A percentile compares a stretch with the other conserved stretches of the same genome.
These are phyloP conservation scores for Lineolata rhizophorae DNA, from an alignment of 495 filamentous ascomycete genomes.

Conservation along the genomic window DNA sequence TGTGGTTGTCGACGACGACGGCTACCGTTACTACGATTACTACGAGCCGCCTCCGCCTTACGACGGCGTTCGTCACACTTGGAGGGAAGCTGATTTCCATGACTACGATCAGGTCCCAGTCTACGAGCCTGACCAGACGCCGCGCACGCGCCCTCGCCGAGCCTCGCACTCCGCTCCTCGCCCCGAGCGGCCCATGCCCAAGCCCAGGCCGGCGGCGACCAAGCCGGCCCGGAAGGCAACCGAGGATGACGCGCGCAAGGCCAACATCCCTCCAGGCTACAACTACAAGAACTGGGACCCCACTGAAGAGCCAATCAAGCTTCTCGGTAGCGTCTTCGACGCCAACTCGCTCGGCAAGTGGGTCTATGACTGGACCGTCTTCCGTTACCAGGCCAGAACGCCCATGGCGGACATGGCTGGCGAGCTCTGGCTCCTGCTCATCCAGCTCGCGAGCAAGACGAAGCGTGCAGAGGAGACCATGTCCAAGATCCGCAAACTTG, in stretches of 20 bases:
- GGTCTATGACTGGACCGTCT: slow-evolving; percentile 99
- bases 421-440: slow-evolving; percentile 85
- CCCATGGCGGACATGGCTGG: slow-evolving; percentile 86
- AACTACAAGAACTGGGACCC: slow-evolving; percentile 98
- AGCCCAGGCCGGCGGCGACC: slow-evolving; percentile 10
- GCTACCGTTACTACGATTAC: slow-evolving; percentile 11
- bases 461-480: slow-evolving; percentile 76
- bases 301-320: slow-evolving; percentile 73
- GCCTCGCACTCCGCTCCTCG: slow-evolving; percentile 16
- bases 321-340: slow-evolving; percentile 91
- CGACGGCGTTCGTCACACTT: no score
- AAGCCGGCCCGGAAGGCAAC: slow-evolving; percentile 44
- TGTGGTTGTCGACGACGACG: slow-evolving; percentile 11
- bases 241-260: slow-evolving; percentile 58
- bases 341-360: slow-evolving; percentile 95
- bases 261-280: slow-evolving; percentile 75
- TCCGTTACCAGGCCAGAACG: slow-evolving; percentile 62
- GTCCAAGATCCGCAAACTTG: slow-evolving; percentile 42
- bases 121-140: slow-evolving; percentile 11
- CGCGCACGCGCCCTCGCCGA: slow-evolving; percentile 12
- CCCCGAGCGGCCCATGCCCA: slow-evolving; percentile 8
- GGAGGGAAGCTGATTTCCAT: slow-evolving; percentile 11
- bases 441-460: slow-evolving; percentile 89
- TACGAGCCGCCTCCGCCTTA: slow-evolving; percentile 19
- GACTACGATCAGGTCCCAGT: slow-evolving; percentile 19